These are phyloP conservation scores for Boletus tylopilopsis DNA, from an alignment of 768 basidiomycete species.

Conservation along the genomic window DNA sequence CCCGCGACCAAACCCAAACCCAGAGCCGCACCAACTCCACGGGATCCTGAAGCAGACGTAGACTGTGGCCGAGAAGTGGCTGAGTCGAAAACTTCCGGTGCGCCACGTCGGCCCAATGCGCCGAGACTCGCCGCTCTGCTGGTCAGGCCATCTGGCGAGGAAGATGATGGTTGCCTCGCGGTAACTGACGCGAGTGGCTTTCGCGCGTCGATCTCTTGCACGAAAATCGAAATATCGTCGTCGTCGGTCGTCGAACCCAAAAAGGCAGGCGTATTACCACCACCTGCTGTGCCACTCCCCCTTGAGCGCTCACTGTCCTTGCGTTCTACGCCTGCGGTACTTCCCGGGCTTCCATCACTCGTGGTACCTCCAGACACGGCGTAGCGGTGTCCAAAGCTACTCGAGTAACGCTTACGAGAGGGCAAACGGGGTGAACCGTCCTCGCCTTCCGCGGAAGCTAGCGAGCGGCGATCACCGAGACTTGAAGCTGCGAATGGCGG, in stretches of 20 bases:
- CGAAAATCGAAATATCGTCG: conserved; percentile 74
- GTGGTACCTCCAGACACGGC: conserved; percentile 39
- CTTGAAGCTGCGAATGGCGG: conserved; percentile 42
- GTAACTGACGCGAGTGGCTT: conserved; percentile 48
- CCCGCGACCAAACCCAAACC: conserved; percentile 20
- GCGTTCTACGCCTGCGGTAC: conserved; percentile 14
- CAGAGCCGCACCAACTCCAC: neutral
- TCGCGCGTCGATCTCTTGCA: conserved; percentile 70
- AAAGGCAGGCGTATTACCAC: conserved; percentile 34
- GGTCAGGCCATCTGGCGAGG: neutral
- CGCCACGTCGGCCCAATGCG: neutral
- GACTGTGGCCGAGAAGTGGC: conserved; percentile 3
- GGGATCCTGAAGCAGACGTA: neutral
- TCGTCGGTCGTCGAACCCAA: conserved; percentile 56
- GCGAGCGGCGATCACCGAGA: conserved; percentile 39
- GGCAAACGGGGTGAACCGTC: conserved; percentile 27
- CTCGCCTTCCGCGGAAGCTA: conserved; percentile 34
- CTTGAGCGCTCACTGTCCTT: conserved; percentile 20
- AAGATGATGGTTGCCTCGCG: conserved; percentile 12
- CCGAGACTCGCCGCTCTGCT: conserved; percentile 8
- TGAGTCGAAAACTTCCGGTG: neutral
- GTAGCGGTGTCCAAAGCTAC: conserved; percentile 75
- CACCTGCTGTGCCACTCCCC: conserved; percentile 20
- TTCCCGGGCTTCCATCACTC: conserved; percentile 32
- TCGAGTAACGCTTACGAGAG: conserved; percentile 64